phyloP scores from a whole-genome alignment of 2,329 filamentous ascomycete genomes.

The Taxawa tesnikishii region DNA sequence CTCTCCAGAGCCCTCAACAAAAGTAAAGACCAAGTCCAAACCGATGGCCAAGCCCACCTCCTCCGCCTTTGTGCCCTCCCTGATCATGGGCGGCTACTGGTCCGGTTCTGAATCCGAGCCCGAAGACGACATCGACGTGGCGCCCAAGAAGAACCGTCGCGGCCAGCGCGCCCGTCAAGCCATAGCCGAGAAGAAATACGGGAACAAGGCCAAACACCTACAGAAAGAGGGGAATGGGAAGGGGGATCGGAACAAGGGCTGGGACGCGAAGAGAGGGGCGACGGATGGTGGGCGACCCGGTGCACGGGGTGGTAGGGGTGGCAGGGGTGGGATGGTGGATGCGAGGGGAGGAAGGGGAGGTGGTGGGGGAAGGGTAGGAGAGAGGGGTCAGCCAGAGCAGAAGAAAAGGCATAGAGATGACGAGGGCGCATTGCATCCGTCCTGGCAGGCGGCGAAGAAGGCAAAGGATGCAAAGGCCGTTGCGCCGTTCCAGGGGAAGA shows the following conservation, averaged over 20 bases:
- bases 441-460: constrained; percentile 51
- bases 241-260: constrained; percentile 36
- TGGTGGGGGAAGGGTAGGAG: constrained; percentile 12
- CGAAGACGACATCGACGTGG: constrained; percentile 41
- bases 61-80: constrained; percentile 59
- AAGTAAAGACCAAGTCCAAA: constrained; percentile 13
- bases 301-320: constrained; percentile 11
- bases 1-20: constrained; percentile 21
- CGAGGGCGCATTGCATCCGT: constrained; percentile 46
- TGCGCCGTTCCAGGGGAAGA: too few relatives aligned
- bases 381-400: constrained; percentile 10
- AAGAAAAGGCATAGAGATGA: constrained; percentile 30
- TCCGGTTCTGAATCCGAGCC: constrained; percentile 63
- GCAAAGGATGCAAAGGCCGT: constrained; percentile 44
- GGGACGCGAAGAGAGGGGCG: constrained; percentile 49
- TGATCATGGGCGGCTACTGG: constrained; percentile 67
- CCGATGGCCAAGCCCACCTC: constrained; percentile 15
- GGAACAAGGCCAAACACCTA: constrained; percentile 56
- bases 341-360: constrained; percentile 5
- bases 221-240: constrained; percentile 28
- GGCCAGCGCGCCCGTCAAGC: constrained; percentile 68
- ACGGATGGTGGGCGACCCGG: constrained; percentile 15
- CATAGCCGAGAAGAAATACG: constrained; percentile 73
- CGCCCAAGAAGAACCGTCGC: constrained; percentile 57
- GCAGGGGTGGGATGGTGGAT: too few relatives aligned